Conservation (phyloP, 2,329 filamentous ascomycete genomes). For the Ceratocystis eucalypticola region DNA sequence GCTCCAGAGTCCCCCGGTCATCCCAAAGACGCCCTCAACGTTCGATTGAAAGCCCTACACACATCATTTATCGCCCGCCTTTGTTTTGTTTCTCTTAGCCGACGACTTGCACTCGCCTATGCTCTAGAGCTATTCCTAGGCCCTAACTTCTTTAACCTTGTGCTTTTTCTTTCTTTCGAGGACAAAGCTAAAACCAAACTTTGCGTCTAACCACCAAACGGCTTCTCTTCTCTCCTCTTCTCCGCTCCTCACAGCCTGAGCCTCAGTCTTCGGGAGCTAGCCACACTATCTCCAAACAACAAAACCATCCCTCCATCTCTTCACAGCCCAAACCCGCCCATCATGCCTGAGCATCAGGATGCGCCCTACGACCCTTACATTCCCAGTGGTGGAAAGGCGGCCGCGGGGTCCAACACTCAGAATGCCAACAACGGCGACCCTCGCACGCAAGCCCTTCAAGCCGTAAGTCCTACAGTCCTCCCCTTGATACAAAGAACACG, state of each 20-base stretch:
- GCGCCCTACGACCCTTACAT: constrained; percentile 82
- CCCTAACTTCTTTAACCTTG: not conserved
- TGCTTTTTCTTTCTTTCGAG: not conserved
- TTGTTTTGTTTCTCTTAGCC: not conserved
- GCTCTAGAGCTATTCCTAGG: not conserved
- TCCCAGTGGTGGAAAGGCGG: constrained; percentile 39
- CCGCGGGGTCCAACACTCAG: constrained; percentile 26
- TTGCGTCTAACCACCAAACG: not conserved
- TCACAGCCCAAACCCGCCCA: constrained; percentile 20
- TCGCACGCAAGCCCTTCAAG: constrained; percentile 58
- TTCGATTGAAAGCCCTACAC: not conserved
- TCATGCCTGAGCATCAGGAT: constrained; percentile 39
- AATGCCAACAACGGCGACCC: constrained; percentile 35
- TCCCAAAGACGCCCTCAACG: not conserved
- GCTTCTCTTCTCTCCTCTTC: not conserved
- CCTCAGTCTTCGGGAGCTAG: constrained; percentile 1
- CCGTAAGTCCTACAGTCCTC: constrained; percentile 44
- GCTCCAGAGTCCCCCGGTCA: not conserved
- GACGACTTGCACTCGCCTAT: not conserved
- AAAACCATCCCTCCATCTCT: not conserved
- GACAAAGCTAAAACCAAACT: not conserved
- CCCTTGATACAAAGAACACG: not conserved
- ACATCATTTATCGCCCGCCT: not conserved
- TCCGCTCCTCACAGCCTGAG: constrained; percentile 5
- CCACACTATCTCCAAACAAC: not conserved